Evolutionary conservation across 2,329 filamentous ascomycete species (phyloP).

Genomic region (Verticillium nonalfalfae): DNA sequence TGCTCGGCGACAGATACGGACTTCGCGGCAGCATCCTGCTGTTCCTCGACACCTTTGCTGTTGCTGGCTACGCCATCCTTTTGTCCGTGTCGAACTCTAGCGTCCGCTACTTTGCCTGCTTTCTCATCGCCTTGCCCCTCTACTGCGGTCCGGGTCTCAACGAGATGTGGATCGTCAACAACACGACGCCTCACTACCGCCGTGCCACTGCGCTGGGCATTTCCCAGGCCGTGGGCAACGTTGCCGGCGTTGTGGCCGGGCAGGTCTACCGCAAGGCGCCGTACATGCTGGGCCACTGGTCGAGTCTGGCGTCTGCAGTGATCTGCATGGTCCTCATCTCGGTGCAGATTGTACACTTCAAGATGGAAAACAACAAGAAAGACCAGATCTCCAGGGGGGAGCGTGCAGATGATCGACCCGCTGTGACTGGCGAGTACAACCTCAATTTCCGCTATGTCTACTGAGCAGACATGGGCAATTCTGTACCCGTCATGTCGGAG

Average conservation of each 20-base stretch:
- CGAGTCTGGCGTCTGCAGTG: constrained; percentile 6
- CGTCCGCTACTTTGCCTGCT: constrained; percentile 43
- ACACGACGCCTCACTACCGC: constrained; percentile 33
- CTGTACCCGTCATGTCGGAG: too few relatives aligned
- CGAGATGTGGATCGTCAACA: constrained; percentile 41
- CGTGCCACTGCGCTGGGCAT: constrained; percentile 41
- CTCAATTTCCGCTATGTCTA: constrained; percentile 11
- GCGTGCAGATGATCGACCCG: constrained; percentile 6
- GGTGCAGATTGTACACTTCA: constrained; percentile 6
- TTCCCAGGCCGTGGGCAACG: constrained; percentile 39
- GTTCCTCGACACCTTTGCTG: constrained; percentile 39
- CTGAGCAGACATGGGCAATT: neutral
- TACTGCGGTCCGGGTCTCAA: constrained; percentile 43
- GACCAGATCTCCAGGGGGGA: constrained; percentile 5
- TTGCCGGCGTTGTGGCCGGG: constrained; percentile 30
- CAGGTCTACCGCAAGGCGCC: constrained; percentile 16
- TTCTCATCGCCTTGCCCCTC: constrained; percentile 37
- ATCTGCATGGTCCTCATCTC: constrained; percentile 8
- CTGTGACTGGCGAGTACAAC: constrained; percentile 6
- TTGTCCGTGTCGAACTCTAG: constrained; percentile 31
- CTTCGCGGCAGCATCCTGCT: constrained; percentile 44
- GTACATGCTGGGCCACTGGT: constrained; percentile 21
- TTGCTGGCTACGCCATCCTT: constrained; percentile 41
- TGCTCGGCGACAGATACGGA: constrained; percentile 32
- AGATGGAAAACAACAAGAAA: constrained; percentile 7